Conservation (phyloP, 2,329 filamentous ascomycete species). For the Chrysoporthe puriensis region DNA sequence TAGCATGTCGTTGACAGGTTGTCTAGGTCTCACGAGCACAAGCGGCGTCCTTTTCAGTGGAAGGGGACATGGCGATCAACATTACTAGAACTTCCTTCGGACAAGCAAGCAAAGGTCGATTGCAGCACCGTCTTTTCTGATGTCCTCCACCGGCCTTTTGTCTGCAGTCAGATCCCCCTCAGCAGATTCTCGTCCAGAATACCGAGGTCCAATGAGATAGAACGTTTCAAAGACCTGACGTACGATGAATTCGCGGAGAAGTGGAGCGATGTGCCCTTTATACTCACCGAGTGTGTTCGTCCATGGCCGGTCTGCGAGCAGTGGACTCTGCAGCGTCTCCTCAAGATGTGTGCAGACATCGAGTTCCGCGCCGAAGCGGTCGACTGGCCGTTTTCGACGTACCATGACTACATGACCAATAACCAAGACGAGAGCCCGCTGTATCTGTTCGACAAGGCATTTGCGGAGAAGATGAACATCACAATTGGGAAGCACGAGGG, state of each 20-base stretch:
- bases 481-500: slow-evolving; percentile 56
- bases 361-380: slow-evolving; percentile 90
- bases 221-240: slow-evolving; percentile 68
- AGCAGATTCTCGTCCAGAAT: slow-evolving; percentile 71
- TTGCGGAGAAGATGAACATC: slow-evolving; percentile 83
- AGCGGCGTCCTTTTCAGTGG: slow-evolving; percentile 63
- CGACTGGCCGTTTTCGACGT: slow-evolving; percentile 85
- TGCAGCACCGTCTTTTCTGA: slow-evolving; percentile 88
- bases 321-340: slow-evolving; percentile 74
- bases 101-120: slow-evolving; percentile 61
- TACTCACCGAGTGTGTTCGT: slow-evolving; percentile 80
- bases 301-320: slow-evolving; percentile 76
- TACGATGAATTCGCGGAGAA: slow-evolving; percentile 72
- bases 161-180: slow-evolving; percentile 78
- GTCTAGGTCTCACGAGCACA: slow-evolving; percentile 37
- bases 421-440: slow-evolving; percentile 85
- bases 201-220: slow-evolving; percentile 73
- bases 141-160: slow-evolving; percentile 85
- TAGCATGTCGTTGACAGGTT: slow-evolving; percentile 22
- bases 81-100: slow-evolving; percentile 60
- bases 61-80: slow-evolving; percentile 84
- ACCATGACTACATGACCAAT: slow-evolving; percentile 79
- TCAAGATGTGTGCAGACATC: slow-evolving; percentile 65
- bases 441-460: slow-evolving; percentile 88
- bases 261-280: slow-evolving; percentile 84